phyloP scores from a whole-genome alignment of 1,284 basidiomycete genomes.

The Sparassis latifolia region DNA sequence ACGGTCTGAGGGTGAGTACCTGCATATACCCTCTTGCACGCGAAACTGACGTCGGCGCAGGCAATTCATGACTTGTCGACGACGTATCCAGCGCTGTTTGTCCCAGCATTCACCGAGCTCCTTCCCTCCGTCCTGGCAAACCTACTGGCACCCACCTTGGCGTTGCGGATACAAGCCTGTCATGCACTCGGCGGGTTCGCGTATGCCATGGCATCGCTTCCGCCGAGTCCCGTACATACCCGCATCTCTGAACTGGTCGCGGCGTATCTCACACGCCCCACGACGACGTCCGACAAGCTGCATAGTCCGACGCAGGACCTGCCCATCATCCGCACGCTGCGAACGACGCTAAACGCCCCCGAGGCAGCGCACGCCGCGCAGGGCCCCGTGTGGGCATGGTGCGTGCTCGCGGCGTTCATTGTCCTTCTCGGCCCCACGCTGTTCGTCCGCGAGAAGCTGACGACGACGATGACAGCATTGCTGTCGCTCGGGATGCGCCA shows the following conservation, averaged over 20 bases:
- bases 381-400: slow-evolving; percentile 69
- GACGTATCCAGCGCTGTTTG: slow-evolving; percentile 54
- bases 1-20: slow-evolving; percentile 58
- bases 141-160: slow-evolving; percentile 53
- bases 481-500: slow-evolving; percentile 50
- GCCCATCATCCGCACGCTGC: slow-evolving; percentile 54
- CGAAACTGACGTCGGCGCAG: slow-evolving; percentile 27
- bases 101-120: slow-evolving; percentile 54
- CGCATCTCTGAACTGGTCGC: slow-evolving; percentile 44
- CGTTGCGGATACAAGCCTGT: slow-evolving; percentile 61
- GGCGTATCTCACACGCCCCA: slow-evolving; percentile 34
- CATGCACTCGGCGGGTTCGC: slow-evolving; percentile 68
- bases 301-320: slow-evolving; percentile 34
- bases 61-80: slow-evolving; percentile 65
- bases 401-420: slow-evolving; percentile 54
- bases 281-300: slow-evolving; percentile 18
- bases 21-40: not conserved
- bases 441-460: slow-evolving; percentile 39
- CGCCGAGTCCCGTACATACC: slow-evolving; percentile 40
- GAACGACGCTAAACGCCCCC: slow-evolving; percentile 46
- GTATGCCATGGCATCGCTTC: slow-evolving; percentile 40
- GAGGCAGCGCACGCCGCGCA: slow-evolving; percentile 56
- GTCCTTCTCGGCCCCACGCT: slow-evolving; percentile 54
- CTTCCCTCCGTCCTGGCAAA: slow-evolving; percentile 56
- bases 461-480: slow-evolving; percentile 41